These are phyloP conservation scores for Talaromyces marneffei DNA, from an alignment of 2,329 filamentous ascomycete species.

Conservation along the genomic window DNA sequence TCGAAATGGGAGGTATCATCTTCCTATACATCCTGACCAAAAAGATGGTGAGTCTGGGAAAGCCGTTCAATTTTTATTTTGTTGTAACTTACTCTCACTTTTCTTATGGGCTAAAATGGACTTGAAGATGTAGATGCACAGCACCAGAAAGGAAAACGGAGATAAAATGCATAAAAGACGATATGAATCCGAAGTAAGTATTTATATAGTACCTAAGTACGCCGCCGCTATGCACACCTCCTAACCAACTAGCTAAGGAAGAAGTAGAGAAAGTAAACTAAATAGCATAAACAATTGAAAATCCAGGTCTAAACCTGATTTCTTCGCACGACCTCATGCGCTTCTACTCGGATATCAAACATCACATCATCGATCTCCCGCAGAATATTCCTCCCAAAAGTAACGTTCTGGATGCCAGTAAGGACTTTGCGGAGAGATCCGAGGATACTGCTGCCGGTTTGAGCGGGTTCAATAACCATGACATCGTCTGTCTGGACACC, in stretches of 20 bases:
- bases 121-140: neutral
- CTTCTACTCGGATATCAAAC: slow-evolving; percentile 69
- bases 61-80: too few species aligned
- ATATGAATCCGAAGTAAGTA: neutral
- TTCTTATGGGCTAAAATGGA: too few species aligned
- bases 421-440: slow-evolving; percentile 52
- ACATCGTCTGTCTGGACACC: slow-evolving; percentile 15
- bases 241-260: neutral
- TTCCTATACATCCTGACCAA: too few species aligned
- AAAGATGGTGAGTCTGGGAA: too few species aligned
- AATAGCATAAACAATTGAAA: neutral
- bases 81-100: too few species aligned
- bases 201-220: slow-evolving; percentile 1
- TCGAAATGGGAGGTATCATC: too few species aligned
- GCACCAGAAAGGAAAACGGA: neutral
- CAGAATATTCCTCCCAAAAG: slow-evolving; percentile 60
- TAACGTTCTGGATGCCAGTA: slow-evolving; percentile 52
- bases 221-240: slow-evolving; percentile 12
- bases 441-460: slow-evolving; percentile 40
- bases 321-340: slow-evolving; percentile 64
- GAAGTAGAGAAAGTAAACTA: neutral
- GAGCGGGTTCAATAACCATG: slow-evolving; percentile 11
- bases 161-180: neutral
- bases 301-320: slow-evolving; percentile 13
- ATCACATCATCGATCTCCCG: slow-evolving; percentile 69